Conservation (phyloP, 129 eudicot species). For the Pulicaria dysenterica region DNA sequence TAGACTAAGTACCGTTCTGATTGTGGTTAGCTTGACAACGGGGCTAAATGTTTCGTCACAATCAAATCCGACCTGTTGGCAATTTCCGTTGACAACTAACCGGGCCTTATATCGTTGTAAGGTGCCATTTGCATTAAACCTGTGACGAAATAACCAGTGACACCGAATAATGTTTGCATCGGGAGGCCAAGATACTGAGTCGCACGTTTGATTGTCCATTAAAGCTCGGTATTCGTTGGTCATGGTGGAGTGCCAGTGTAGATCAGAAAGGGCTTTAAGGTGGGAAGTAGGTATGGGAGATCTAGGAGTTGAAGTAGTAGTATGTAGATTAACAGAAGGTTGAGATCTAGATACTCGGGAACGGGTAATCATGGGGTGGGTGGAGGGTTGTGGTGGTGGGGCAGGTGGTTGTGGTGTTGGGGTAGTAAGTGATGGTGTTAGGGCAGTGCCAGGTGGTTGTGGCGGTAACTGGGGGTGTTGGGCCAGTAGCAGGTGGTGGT, state of each 20-base stretch:
- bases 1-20: background rate
- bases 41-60: conserved; percentile 22
- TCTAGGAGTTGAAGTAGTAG: background rate
- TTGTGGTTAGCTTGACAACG: background rate
- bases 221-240: background rate
- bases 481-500: no score
- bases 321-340: no score
- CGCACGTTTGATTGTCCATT: background rate
- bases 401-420: no score
- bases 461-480: no score
- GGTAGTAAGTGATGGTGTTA: background rate
- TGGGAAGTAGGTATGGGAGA: background rate
- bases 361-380: background rate
- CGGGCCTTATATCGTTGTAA: background rate
- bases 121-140: conserved; percentile 10
- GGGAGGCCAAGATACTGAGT: background rate
- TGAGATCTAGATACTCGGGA: background rate
- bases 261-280: background rate
- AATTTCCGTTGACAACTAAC: conserved; percentile 6
- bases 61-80: conserved; percentile 23
- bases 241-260: background rate
- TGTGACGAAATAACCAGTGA: conserved; percentile 1
- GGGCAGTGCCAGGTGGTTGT: no score
- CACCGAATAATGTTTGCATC: conserved; percentile 1
- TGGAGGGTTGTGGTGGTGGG: background rate